Base-by-base conservation (phyloP, 352 stramenopile genomes). In the Phytophthora cactorum region DNA sequence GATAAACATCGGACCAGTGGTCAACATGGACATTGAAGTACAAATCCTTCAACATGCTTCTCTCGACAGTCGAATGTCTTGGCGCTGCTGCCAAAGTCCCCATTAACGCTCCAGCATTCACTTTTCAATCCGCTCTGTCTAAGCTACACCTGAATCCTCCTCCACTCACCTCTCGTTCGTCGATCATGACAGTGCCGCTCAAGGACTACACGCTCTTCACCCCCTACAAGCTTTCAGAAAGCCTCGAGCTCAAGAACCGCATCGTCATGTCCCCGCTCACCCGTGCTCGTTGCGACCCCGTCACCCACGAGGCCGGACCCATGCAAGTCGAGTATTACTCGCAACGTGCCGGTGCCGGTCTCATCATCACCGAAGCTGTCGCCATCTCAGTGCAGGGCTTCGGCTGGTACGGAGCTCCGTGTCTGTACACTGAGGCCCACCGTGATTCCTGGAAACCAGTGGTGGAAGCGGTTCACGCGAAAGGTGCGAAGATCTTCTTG, bases 401-500 rank as follows among this genome's bases (percentile, higher is more conserved):
- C 39, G 63, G 61, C n/a, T 83, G 76, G 66, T 77, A 75, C 54
- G 70, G 70, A 38, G 67, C 77, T 39, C 81, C 81, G 4, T 78
- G 61, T 41, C 78, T 91, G 62, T 86, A 84, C 62, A 72, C 65
- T 27, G 61, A 80, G 22, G 63, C 67, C 3, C 79, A 91, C 29
- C 63, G 66, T 9, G 54, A 66, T 3, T 77, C 57, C 15, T 91
- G 79, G 82, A 67, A 60, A n/a, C 57, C 66, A 2, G 62, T 90
- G 0, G 72, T 82, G 5, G 77, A 92, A 36, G 57, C 66, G 2
- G 89, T 97, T 11, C 90, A 97, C 63, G 77, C 72, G 5, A 90
- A 89, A 50, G 83, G 72, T 15, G 82, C 77, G 32, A 78, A 75
- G 39, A 75, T 78, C 31, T 78, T 75, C 58, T 22, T 78, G 27